Evolutionary conservation across 2,329 filamentous ascomycete species (phyloP).

Genomic region (Scolecobasidium constrictum): DNA sequence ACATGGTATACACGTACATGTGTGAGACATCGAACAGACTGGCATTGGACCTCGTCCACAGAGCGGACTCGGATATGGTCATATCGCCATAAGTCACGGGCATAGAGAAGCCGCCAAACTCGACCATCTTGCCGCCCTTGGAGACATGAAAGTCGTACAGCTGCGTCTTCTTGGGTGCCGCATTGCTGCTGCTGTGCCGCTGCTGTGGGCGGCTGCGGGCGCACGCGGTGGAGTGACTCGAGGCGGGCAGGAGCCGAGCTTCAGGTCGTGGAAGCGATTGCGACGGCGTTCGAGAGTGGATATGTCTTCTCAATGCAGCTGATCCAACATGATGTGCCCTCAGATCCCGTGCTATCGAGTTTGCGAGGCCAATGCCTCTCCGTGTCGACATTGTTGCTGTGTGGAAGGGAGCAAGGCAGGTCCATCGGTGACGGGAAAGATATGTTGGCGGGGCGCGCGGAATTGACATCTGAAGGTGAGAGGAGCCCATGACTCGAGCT

Average conservation of each 20-base stretch:
- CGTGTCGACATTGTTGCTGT: background rate
- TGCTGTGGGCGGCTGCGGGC: too few species aligned
- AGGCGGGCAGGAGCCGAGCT: too few species aligned
- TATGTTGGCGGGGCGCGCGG: background rate
- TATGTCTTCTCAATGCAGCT: too few species aligned
- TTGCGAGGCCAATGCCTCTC: background rate
- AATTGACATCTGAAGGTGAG: too few species aligned
- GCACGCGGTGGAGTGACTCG: too few species aligned
- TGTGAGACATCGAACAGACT: constrained; percentile 94
- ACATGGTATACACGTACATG: constrained; percentile 76
- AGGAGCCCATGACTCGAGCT: too few species aligned
- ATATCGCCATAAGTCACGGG: constrained; percentile 76
- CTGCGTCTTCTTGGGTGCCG: constrained; percentile 51
- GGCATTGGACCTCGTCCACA: constrained; percentile 77
- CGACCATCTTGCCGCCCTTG: constrained; percentile 84
- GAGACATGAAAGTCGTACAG: constrained; percentile 69
- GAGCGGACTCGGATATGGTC: constrained; percentile 73
- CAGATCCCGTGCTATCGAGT: background rate
- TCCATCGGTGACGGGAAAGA: too few species aligned
- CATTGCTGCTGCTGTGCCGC: background rate
- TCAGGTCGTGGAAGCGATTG: too few species aligned
- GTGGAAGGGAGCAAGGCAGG: too few species aligned
- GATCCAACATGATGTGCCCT: too few species aligned
- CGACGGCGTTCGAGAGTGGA: too few species aligned
- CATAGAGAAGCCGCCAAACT: constrained; percentile 91